Conservation (phyloP, 257 asterid species). For the Linderniella brevidens region DNA sequence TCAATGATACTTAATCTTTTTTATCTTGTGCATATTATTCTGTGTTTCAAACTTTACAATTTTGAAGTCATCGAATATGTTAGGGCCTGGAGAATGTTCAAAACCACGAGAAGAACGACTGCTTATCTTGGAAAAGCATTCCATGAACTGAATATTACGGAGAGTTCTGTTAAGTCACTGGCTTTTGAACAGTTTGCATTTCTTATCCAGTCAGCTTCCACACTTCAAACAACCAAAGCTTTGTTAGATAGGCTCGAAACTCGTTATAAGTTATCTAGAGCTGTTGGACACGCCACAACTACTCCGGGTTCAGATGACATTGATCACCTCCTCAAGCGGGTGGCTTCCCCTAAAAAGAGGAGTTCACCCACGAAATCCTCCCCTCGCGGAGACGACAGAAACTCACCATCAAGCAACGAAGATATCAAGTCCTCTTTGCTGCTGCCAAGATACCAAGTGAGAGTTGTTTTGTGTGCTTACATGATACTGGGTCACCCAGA, state of each 20-base stretch:
- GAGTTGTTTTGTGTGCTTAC: slow-evolving; percentile 74
- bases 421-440: slow-evolving; percentile 17
- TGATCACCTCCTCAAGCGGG: slow-evolving; percentile 86
- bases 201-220: slow-evolving; percentile 45
- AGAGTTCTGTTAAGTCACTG: slow-evolving; percentile 52
- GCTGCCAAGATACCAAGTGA: slow-evolving; percentile 70
- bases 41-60: no score
- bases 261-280: slow-evolving; percentile 36
- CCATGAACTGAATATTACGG: slow-evolving; percentile 38
- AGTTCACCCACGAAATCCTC: slow-evolving; percentile 32
- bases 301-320: slow-evolving; percentile 50
- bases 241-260: slow-evolving; percentile 72
- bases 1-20: background rate
- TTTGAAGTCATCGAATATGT: background rate
- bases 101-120: slow-evolving; percentile 32
- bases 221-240: slow-evolving; percentile 49
- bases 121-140: slow-evolving; percentile 48
- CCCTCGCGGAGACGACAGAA: slow-evolving; percentile 20
- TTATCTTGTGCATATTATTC: no score
- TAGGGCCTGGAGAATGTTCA: slow-evolving; percentile 70
- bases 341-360: slow-evolving; percentile 44
- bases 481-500: slow-evolving; percentile 83
- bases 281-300: slow-evolving; percentile 10
- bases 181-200: slow-evolving; percentile 85
- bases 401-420: slow-evolving; percentile 13